Evolutionary conservation across 1,139 yeast species (phyloP).

Genomic region (Yamadazyma triangularis): DNA sequence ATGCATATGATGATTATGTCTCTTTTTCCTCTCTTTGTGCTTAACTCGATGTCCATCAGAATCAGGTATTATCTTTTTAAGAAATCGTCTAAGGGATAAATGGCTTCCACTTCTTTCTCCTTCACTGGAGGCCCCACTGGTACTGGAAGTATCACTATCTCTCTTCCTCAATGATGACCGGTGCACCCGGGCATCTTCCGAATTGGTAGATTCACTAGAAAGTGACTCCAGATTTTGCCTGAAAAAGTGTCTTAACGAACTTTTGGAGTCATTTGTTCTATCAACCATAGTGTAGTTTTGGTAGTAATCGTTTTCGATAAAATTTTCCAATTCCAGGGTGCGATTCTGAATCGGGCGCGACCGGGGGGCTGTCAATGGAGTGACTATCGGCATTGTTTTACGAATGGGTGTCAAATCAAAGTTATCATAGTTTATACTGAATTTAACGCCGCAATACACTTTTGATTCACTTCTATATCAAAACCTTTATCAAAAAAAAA

Average conservation of each 20-base stretch:
- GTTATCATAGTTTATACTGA: too few relatives aligned
- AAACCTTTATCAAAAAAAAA: too few relatives aligned
- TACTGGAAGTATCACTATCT: constrained; percentile 8
- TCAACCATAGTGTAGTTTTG: not conserved
- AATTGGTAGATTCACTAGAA: constrained; percentile 15
- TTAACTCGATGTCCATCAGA: constrained; percentile 7
- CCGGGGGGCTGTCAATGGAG: too few relatives aligned
- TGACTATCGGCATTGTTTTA: too few relatives aligned
- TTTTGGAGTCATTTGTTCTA: constrained; percentile 1
- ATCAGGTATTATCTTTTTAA: constrained; percentile 31
- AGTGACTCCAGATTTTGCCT: constrained; percentile 5
- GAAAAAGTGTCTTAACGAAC: constrained; percentile 10
- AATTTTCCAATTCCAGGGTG: too few relatives aligned
- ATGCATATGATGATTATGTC: constrained; percentile 4
- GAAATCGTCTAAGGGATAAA: constrained; percentile 34
- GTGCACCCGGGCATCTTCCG: constrained; percentile 22
- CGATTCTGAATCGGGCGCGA: too few relatives aligned
- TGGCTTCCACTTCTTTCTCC: constrained; percentile 13
- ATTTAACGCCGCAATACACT: too few relatives aligned
- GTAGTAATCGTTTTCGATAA: too few relatives aligned
- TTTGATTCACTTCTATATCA: too few relatives aligned
- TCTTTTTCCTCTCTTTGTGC: constrained; percentile 7
- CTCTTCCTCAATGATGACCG: constrained; percentile 11
- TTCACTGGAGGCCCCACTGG: constrained; percentile 7
- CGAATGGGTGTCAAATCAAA: too few relatives aligned